These are phyloP conservation scores for Vigna angularis DNA, from an alignment of 306 rosid genomes.

Conservation along the genomic window DNA sequence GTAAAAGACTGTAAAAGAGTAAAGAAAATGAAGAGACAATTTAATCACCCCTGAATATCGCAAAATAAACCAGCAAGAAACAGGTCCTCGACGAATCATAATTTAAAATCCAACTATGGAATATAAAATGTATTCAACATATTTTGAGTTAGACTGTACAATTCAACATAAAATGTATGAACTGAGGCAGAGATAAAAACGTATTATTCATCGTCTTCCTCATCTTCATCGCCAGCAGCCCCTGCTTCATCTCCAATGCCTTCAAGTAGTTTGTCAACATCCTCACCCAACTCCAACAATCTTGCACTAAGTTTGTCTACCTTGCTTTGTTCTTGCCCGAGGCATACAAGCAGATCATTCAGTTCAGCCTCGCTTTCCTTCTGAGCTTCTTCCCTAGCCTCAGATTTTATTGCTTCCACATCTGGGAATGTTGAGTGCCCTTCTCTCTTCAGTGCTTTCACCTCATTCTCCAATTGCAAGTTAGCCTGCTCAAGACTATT, in stretches of 20 bases:
- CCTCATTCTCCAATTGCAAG: slow-evolving; percentile 77
- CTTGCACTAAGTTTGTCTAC: slow-evolving; percentile 80
- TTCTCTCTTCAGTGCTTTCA: slow-evolving; percentile 61
- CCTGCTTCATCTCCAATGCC: slow-evolving; percentile 85
- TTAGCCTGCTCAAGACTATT: slow-evolving; percentile 94
- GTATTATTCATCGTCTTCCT: slow-evolving; percentile 57
- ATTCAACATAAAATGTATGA: slow-evolving; percentile 43
- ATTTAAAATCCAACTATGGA: slow-evolving; percentile 46
- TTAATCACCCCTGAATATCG: slow-evolving; percentile 28
- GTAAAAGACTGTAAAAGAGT: too few relatives aligned
- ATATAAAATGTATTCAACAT: slow-evolving; percentile 23
- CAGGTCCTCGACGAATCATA: slow-evolving; percentile 34
- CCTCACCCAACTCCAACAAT: slow-evolving; percentile 90
- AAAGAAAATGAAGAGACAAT: not conserved
- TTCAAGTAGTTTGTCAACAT: slow-evolving; percentile 81
- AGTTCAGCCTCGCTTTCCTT: slow-evolving; percentile 93
- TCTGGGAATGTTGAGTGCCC: slow-evolving; percentile 57
- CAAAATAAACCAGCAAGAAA: slow-evolving; percentile 32
- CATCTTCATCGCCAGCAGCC: slow-evolving; percentile 63
- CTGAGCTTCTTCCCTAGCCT: slow-evolving; percentile 97
- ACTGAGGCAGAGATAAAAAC: slow-evolving; percentile 14
- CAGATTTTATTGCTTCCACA: slow-evolving; percentile 78
- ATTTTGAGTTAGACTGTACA: slow-evolving; percentile 54
- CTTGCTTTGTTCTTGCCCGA: slow-evolving; percentile 96
- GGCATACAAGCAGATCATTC: slow-evolving; percentile 93